Percentiles rank a stretch among this genome's conserved stretches.
Conservation (phyloP, 2,329 filamentous ascomycete species). For the Dryadomyces quercivorus region DNA sequence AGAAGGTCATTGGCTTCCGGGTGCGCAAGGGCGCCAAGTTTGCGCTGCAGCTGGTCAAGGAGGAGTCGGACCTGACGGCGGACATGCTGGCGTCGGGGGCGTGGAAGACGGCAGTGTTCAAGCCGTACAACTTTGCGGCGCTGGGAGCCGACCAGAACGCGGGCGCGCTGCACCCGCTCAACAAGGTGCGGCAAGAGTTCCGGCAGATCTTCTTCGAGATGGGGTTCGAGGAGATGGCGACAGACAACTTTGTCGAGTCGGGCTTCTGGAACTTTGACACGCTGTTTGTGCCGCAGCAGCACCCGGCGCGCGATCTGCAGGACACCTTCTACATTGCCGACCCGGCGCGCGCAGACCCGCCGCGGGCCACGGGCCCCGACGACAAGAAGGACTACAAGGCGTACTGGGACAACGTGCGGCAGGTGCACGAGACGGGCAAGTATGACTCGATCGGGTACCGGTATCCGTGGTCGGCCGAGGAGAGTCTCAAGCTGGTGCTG, state of each 20-base stretch:
- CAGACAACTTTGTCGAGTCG: slow-evolving; percentile 83
- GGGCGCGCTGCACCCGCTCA: slow-evolving; percentile 58
- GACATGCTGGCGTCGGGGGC: slow-evolving; percentile 82
- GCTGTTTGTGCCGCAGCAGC: slow-evolving; percentile 93
- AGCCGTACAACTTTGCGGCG: slow-evolving; percentile 47
- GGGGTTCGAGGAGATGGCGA: slow-evolving; percentile 98
- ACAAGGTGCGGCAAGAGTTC: slow-evolving; percentile 94
- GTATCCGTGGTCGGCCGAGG: slow-evolving; percentile 83
- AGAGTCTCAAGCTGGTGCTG: slow-evolving; percentile 76
- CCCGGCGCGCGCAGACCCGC: slow-evolving; percentile 61
- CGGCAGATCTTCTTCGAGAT: slow-evolving; percentile 98
- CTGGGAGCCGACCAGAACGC: slow-evolving; percentile 49
- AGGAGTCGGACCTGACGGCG: slow-evolving; percentile 88
- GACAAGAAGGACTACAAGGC: slow-evolving; percentile 57
- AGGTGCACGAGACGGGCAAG: slow-evolving; percentile 82
- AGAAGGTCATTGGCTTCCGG: slow-evolving; percentile 77
- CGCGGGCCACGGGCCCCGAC: slow-evolving; percentile 41
- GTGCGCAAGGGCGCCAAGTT: slow-evolving; percentile 80
- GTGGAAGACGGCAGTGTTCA: slow-evolving; percentile 83
- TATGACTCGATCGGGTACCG: slow-evolving; percentile 94
- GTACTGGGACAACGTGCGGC: slow-evolving; percentile 80
- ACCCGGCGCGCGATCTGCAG: slow-evolving; percentile 92
- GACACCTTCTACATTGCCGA: slow-evolving; percentile 96
- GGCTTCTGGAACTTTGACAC: slow-evolving; percentile 99
- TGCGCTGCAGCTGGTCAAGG: slow-evolving; percentile 75